Base-by-base conservation (phyloP, 768 basidiomycete species). In the Butyriboletus loyo region DNA sequence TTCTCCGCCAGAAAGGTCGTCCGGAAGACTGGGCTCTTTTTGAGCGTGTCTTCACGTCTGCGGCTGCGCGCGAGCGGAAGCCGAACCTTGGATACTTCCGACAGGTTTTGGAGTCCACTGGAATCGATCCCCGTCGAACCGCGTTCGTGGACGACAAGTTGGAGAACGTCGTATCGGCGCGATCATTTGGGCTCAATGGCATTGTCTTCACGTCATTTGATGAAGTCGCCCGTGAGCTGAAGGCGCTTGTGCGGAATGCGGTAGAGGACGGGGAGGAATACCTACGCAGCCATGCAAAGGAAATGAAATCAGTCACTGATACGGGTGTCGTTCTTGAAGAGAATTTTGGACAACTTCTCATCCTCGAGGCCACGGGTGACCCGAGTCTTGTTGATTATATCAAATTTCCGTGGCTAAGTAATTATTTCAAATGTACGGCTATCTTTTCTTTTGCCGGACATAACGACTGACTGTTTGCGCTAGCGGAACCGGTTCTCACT, bases 121-220 rank as follows among this genome's bases (percentile, higher is more conserved):
- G 59, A 19, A 47, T 61, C 4, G 53, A 64, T 15, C 55, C 62
- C 7, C 45, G 15, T 35, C 59, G 62, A 1, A 65, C 62, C 10
- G 59, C 49, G 3, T 63, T 65, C 15, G 62, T 63, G n/a, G 62
- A 63, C 10, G 62, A 63, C 24, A 63, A 53, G 46, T 11, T 61
- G 44, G 62, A 63, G 49, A 63, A 63, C 8, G 51, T 63, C 5
- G 46, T 63, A 7, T 54, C 59, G 19, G 59, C 59, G 1, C 55
- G 32, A 31, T 65, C 62, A 5, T 17, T 64, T 34, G 62, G 62
- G 11, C 35, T 65, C 30, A 53, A 53, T 21, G 61, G 62, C 0
- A 61, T 62, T 27, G 32, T 64, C 13, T 62, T 60, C 27, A 55
- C 59, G 1, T 61, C 62, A 5, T 54, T 38, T 32, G 50, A 55